Percentiles rank a stretch among this genome's conserved stretches.
Conservation (phyloP, 1,284 basidiomycete genomes). For the Ustilago esculenta region DNA sequence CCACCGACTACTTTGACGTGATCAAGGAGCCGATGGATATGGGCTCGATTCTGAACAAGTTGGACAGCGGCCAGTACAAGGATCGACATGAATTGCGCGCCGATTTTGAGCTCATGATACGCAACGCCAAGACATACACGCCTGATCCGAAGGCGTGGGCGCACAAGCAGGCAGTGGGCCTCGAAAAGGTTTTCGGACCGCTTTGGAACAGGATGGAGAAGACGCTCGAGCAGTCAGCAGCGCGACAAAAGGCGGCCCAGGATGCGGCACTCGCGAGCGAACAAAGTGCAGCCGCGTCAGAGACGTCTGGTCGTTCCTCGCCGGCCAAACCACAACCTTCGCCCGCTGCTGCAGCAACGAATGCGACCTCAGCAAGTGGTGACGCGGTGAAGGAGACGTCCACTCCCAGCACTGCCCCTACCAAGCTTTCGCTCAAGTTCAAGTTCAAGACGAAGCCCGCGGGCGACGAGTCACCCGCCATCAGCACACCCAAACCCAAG, state of each 20-base stretch:
- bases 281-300: constrained; percentile 7
- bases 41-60: constrained; percentile 84
- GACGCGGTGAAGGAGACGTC: constrained; percentile 20
- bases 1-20: constrained; percentile 78
- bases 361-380: neutral
- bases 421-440: constrained; percentile 42
- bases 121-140: constrained; percentile 90
- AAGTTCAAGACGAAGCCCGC: constrained; percentile 36
- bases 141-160: constrained; percentile 75
- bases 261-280: constrained; percentile 39
- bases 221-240: constrained; percentile 65
- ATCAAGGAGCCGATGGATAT: constrained; percentile 96
- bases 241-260: constrained; percentile 46
- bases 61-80: constrained; percentile 83
- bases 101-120: constrained; percentile 88
- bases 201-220: constrained; percentile 72
- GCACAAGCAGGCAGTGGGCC: constrained; percentile 78
- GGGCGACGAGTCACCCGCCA: constrained; percentile 17
- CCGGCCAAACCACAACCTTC: constrained; percentile 20
- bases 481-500: constrained; percentile 29
- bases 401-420: constrained; percentile 19
- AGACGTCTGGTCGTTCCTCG: constrained; percentile 26
- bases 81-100: constrained; percentile 83
- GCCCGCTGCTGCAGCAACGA: neutral
- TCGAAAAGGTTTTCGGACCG: constrained; percentile 86